These are phyloP conservation scores for Scheffersomyces ergatensis DNA, from an alignment of 805 yeast species.

Conservation along the genomic window DNA sequence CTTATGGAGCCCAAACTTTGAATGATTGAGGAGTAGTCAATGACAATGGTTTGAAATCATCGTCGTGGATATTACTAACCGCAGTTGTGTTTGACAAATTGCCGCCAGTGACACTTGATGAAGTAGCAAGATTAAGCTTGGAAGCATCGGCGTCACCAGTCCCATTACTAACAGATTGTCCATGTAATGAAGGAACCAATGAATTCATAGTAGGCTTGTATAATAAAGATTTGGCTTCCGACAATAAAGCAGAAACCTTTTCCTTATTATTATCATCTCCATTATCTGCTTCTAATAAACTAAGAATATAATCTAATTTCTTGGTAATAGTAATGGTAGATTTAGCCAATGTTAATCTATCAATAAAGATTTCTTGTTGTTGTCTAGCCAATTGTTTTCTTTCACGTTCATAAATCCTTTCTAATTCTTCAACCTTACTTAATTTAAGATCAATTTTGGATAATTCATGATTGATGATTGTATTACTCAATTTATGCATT, in stretches of 20 bases:
- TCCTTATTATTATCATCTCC: slow-evolving; percentile 6
- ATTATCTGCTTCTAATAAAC: slow-evolving; percentile 9
- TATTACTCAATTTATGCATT: slow-evolving; percentile 56
- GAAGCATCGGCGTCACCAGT: slow-evolving; percentile 9
- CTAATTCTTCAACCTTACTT: slow-evolving; percentile 56
- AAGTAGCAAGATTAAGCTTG: not conserved
- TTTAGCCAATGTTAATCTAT: slow-evolving; percentile 64
- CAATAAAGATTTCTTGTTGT: slow-evolving; percentile 66
- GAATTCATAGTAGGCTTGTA: slow-evolving; percentile 23
- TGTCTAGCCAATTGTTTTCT: slow-evolving; percentile 57
- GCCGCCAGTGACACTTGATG: slow-evolving; percentile 4
- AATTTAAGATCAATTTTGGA: slow-evolving; percentile 65
- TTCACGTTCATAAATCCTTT: slow-evolving; percentile 64
- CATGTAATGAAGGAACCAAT: slow-evolving; percentile 1
- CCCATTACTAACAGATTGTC: slow-evolving; percentile 1
- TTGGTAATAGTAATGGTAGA: slow-evolving; percentile 49
- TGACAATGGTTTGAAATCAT: slow-evolving; percentile 32
- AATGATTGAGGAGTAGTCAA: slow-evolving; percentile 40
- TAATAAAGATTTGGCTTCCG: slow-evolving; percentile 30
- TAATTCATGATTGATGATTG: slow-evolving; percentile 59
- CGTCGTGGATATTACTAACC: slow-evolving; percentile 2
- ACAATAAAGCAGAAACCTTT: slow-evolving; percentile 16
- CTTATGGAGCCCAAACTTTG: slow-evolving; percentile 44
- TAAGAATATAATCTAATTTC: slow-evolving; percentile 41
- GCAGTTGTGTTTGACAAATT: slow-evolving; percentile 1